Conservation (phyloP, 352 stramenopile species). For the Phytopythium montanum region DNA sequence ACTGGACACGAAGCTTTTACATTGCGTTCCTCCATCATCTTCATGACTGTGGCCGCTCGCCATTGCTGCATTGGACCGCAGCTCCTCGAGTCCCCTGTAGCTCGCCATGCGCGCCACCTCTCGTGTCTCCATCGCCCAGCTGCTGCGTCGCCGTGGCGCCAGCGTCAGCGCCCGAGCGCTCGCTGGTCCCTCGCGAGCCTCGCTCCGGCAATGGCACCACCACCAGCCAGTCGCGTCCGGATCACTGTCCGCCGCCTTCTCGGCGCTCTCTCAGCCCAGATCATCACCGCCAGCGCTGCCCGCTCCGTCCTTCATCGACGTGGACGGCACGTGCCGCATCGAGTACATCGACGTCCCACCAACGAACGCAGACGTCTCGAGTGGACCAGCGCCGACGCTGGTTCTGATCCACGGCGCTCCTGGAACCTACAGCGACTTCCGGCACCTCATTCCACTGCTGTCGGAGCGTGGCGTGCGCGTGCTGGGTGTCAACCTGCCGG, state of each 20-base stretch:
- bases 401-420: constrained; percentile 62
- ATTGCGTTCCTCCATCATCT: not conserved
- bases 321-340: constrained; percentile 40
- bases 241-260: not conserved
- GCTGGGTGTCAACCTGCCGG: constrained; percentile 56
- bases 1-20: not conserved
- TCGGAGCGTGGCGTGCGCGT: constrained; percentile 37
- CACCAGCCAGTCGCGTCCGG: not conserved
- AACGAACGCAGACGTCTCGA: constrained; percentile 5
- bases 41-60: not conserved
- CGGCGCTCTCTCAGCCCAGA: not conserved
- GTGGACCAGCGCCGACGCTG: constrained; percentile 26
- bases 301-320: constrained; percentile 17
- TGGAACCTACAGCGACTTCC: constrained; percentile 62
- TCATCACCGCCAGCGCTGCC: constrained; percentile 17
- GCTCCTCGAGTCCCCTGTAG: not conserved
- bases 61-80: not conserved
- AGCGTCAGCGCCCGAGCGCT: not conserved
- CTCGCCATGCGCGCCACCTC: not conserved
- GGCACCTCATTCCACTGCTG: constrained; percentile 54
- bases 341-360: constrained; percentile 37
- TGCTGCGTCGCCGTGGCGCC: not conserved
- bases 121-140: not conserved
- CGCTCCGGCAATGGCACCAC: not conserved
- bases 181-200: not conserved